Base-by-base conservation (phyloP, 176 grass and related monocot genomes). In the Oryza coarctata region DNA sequence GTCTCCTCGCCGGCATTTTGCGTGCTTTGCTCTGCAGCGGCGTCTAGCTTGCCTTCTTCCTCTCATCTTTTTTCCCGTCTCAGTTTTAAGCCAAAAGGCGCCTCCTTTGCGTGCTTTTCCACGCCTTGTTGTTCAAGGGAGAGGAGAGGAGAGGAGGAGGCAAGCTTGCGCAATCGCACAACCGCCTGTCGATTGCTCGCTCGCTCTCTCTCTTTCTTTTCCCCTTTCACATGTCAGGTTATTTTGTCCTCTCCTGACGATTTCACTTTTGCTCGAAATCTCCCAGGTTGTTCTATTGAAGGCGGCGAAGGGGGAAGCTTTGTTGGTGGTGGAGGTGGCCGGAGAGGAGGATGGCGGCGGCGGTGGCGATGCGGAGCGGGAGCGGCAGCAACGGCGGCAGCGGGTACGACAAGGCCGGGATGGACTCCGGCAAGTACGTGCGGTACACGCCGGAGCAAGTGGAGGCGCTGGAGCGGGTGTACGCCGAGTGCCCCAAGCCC, bases 371-470 rank as follows among this genome's bases (percentile, higher is more conserved):
- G 83, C 75, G 91, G 28, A 85, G 93, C 41, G 91, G 76, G 62
- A 87, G 88, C 70, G 72, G 88, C 14, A 88, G 86, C 65, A 88
- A 82, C 60, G 85, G 92, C 26, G 81, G 80, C 73, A 90, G 86
- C 22, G 87, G 84, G 45, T 87, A 88, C 20, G 88, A 94, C n/a
- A 94, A 87, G 68, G 85, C 87, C 30, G 79, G 70, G 27, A 83
- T 92, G 70, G 97, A 99, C 80, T 18, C 87, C 9, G 96, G 93
- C 71, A 99, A 99, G 79, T 99, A 99, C 20, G 97, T 99, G 52
- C 86, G 97, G 73, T 99, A 99, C 86, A 99, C 97, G n/a, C 88
- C 89, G 60, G 97, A 99, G 85, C 97, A 99, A 82, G 91, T 99
- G 89, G 97, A 99, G 87, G 89, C 88, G 18, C 91, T 99, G 63